Conservation (phyloP, 2,329 filamentous ascomycete species). For the Gliomastix tumulicola region DNA sequence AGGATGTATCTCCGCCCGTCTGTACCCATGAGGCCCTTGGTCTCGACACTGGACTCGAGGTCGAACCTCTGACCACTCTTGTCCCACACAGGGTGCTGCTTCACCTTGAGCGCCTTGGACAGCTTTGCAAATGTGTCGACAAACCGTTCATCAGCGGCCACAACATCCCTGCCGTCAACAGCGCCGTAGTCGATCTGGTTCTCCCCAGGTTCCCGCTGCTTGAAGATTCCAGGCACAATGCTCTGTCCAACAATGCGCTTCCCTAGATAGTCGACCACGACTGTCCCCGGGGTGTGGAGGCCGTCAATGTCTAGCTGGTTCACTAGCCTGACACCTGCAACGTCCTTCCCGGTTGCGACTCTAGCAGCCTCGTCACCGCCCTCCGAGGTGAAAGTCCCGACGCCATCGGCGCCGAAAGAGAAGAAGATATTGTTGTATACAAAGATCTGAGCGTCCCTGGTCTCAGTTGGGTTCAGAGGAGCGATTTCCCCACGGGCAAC, state of each 20-base stretch:
- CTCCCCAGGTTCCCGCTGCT: constrained; percentile 93
- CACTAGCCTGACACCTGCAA: constrained; percentile 86
- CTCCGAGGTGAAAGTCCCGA: constrained; percentile 93
- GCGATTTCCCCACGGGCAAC: constrained; percentile 90
- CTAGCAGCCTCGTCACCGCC: constrained; percentile 94
- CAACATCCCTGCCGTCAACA: constrained; percentile 92
- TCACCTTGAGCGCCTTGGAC: constrained; percentile 83
- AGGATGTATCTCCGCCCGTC: constrained; percentile 97
- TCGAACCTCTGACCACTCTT: constrained; percentile 89
- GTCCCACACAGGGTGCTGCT: constrained; percentile 96
- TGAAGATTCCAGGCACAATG: constrained; percentile 98
- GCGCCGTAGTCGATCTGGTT: constrained; percentile 99
- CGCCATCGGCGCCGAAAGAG: constrained; percentile 94
- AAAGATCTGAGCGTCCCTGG: constrained; percentile 90
- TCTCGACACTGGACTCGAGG: constrained; percentile 92
- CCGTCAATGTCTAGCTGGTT: constrained; percentile 96
- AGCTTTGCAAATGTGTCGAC: constrained; percentile 79
- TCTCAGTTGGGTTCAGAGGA: constrained; percentile 90
- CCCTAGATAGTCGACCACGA: constrained; percentile 93
- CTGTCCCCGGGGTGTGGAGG: constrained; percentile 90
- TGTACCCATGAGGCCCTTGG: constrained; percentile 93
- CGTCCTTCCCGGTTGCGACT: constrained; percentile 94
- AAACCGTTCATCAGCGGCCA: constrained; percentile 86
- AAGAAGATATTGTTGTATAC: constrained; percentile 99
- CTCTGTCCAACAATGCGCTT: constrained; percentile 97